Evolutionary conservation across 306 rosid genomes (phyloP), one percentile per base, ranked within the genome.

Genomic region (Quercus mongolica): DNA sequence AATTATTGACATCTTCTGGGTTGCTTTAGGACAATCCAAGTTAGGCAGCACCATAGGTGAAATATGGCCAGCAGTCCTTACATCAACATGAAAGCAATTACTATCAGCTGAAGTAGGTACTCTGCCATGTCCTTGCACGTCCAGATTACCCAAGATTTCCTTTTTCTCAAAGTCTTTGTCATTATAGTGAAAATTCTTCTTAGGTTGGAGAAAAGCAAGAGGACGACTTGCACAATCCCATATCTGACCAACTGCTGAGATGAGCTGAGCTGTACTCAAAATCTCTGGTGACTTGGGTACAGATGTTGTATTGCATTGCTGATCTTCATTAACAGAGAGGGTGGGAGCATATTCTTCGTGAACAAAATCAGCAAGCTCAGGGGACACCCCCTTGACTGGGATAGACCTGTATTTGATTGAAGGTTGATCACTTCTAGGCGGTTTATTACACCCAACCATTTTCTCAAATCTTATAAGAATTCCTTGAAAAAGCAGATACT

Each of bases 161-260:
- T 84, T 86, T 46, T 74, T 77, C n/a, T n/a, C 63, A 63, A 54
- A 78, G 33, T 81, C 84, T 57, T 74, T 69, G 58, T 69, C 85
- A 73, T 83, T 87, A 76, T 35, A 82, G 57, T 82, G 78, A 46
- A 74, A 79, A 72, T 63, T 56, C 71, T 55, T 83, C 84, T 87
- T 85, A 1, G 78, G 69, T 73, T 75, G 89, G 76, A 85, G 78
- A 55, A 82, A 71, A 12, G 77, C 81, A 81, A 92, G 83, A 1
- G 98, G 92, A 30, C 85, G 83, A 86, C 89, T 86, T 23, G 95
- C 97, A 74, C 84, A 85, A 90, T 86, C 86, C 91, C 93, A 91
- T 84, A 91, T 72, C 78, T 84, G 94, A 62, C 97, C 90, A 35
- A 90, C 78, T 14, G 90, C 86, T 35, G 94, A 81, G 82, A 90